Conservation (phyloP, 306 rosid species). For the Lithocarpus polystachyus region DNA sequence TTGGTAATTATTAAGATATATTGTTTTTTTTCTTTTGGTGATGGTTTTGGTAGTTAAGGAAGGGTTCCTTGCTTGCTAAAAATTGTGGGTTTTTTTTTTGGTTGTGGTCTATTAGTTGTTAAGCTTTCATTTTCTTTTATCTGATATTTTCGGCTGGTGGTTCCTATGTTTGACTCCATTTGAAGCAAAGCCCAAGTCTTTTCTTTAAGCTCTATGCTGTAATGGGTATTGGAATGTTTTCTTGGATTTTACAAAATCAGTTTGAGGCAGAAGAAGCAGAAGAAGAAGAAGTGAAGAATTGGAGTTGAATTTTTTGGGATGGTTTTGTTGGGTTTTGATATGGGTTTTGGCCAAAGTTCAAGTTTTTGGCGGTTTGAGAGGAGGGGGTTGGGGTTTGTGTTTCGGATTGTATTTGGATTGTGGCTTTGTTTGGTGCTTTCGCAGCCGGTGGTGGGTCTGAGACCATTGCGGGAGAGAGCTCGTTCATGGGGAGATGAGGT, state of each 20-base stretch:
- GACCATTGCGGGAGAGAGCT: constrained; percentile 88
- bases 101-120: constrained; percentile 65
- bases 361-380: constrained; percentile 30
- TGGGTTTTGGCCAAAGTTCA: constrained; percentile 42
- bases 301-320: constrained; percentile 47
- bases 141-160: constrained; percentile 46
- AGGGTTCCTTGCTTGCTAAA: constrained; percentile 35
- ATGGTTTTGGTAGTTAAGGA: constrained; percentile 27
- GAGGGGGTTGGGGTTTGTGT: constrained; percentile 35
- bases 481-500: constrained; percentile 99
- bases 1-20: no score
- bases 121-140: constrained; percentile 65
- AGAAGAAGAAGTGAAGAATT: constrained; percentile 22
- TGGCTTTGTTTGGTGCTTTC: constrained; percentile 41
- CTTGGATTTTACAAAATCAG: constrained; percentile 30
- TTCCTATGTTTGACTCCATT: constrained; percentile 60
- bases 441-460: constrained; percentile 64
- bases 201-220: constrained; percentile 37
- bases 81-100: constrained; percentile 16
- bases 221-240: constrained; percentile 42
- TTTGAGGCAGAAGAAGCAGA: constrained; percentile 24
- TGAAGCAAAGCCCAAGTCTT: constrained; percentile 62
- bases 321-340: constrained; percentile 35
- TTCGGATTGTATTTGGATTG: constrained; percentile 36
- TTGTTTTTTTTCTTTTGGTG: not conserved